Base-by-base conservation (phyloP, 306 rosid species). In the Vicia faba region DNA sequence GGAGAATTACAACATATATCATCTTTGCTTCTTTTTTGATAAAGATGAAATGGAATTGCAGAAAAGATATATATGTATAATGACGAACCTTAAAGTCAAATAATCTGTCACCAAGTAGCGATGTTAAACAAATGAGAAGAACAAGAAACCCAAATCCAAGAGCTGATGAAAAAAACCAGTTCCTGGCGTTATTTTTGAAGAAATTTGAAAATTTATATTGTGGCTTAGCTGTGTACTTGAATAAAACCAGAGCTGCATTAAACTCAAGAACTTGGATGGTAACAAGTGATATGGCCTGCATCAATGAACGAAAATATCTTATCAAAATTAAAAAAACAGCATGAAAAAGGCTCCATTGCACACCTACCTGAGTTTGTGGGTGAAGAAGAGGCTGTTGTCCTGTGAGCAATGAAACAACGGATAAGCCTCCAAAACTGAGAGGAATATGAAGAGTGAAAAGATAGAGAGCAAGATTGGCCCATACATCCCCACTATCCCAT, bases 381-480 rank as follows among this genome's bases (percentile, higher is more conserved):
- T 83, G 72, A 75, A 89, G 91, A 75, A 13, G 45, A 61, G 87
- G 79, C 55, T 85, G 39, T 55, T 80, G 75, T 61, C 75, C 49
- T 18, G 84, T 33, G 28, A 74, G n/a, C 15, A 74, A n/a, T 9
- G 95, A 59, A 75, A 83, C 81, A 15, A 83, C 78, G n/a, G 92
- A 78, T 78, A 88, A 79, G 43, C 95, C 83, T 64, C 95, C 91
- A 59, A 92, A 89, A 75, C 98, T 84, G 79, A 87, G 80, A 83
- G 98, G 98, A 72, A 92, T 80, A 77, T 92, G 98, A 71, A 92
- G 69, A 77, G 69, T 84, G 79, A 87, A 84, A 11, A 84, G 49
- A 64, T 89, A 92, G 60, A 89, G 82, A 49, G 84, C 84, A 87
- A 84, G 71, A 43, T 74, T 79, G 76, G 75, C 84, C 96, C 98